Evolutionary conservation across 2,329 filamentous ascomycete species (phyloP), one percentile per base, ranked within the genome.

Genomic region (Penicillium janthinellum): DNA sequence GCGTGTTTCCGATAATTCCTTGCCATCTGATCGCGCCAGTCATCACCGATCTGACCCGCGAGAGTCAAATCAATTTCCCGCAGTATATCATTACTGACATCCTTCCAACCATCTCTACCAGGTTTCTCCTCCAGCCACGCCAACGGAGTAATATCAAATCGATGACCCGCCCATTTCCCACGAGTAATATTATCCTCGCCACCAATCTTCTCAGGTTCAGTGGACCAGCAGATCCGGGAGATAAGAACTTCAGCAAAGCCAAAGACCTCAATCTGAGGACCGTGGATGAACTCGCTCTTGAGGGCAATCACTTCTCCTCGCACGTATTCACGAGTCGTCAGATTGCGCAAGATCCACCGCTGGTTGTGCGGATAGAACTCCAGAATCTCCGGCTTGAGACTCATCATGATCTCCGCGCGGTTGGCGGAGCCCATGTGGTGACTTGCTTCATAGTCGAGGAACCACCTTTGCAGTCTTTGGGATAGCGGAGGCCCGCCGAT

Each of bases 321-420:
- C 39, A 76, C 70, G 25, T 71, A 74, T 45, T 75, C 65, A 37
- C 70, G 69, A 5, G 65, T 73, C 1, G 71, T 73, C 47, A 75
- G 28, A 58, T 75, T 75, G 38, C 74, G 67, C 28, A 76, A 63
- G 53, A 75, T 62, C 72, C 70, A 75, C 5, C 48, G 61, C 54
- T 73, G 64, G 48, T 71, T 63, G n/a, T 41, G 47, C 5, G 68
- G 71, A 55, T 67, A 71, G 60, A 71, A 72, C 15, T 56, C 61
- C 15, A 54, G 47, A 12, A 63, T 59, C 38, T 63, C 61, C n/a
- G 63, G 61, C 39, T 59, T 59, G 15, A 66, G 62, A 42, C 60
- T 60, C 44, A 58, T 63, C 41, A 58, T 35, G 39, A 66, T 54
- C 50, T 68, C 63, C 34, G 60, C 54, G 48, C 55, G 55, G 22